Conservation (phyloP, 495 filamentous ascomycete species). For the Penicillium canariense region DNA sequence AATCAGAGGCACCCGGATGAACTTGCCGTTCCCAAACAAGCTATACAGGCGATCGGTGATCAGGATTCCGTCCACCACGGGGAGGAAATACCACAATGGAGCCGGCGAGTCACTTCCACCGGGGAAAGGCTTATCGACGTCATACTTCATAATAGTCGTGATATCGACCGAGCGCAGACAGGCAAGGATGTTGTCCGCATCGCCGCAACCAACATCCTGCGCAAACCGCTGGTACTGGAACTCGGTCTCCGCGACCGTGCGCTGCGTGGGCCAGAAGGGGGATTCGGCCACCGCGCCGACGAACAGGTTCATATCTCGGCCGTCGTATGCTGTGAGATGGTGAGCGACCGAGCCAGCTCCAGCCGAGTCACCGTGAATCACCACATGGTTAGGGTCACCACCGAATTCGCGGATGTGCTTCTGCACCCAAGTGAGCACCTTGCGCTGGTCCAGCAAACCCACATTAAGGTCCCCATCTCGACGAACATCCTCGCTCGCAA, state of each 20-base stretch:
- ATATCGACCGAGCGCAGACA: slow-evolving; percentile 55
- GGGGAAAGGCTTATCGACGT: slow-evolving; percentile 51
- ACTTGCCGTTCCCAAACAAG: slow-evolving; percentile 50
- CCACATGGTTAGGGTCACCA: slow-evolving; percentile 64
- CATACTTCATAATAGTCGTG: slow-evolving; percentile 47
- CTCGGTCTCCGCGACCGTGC: slow-evolving; percentile 57
- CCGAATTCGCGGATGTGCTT: slow-evolving; percentile 60
- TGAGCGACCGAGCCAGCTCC: slow-evolving; percentile 63
- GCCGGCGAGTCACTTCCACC: slow-evolving; percentile 38
- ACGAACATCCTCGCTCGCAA: slow-evolving; percentile 58
- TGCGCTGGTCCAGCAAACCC: slow-evolving; percentile 66
- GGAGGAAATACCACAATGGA: slow-evolving; percentile 47
- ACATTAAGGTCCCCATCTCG: slow-evolving; percentile 52
- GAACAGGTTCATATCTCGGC: slow-evolving; percentile 52
- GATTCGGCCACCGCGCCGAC: slow-evolving; percentile 59
- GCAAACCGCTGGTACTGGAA: slow-evolving; percentile 60
- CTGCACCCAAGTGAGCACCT: slow-evolving; percentile 62
- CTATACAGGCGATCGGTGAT: slow-evolving; percentile 54
- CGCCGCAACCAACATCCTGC: slow-evolving; percentile 47
- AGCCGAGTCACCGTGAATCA: slow-evolving; percentile 66
- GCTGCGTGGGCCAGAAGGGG: slow-evolving; percentile 58
- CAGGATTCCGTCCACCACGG: slow-evolving; percentile 56
- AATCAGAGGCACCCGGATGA: slow-evolving; percentile 61
- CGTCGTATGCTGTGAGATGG: slow-evolving; percentile 61
- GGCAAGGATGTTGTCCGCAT: slow-evolving; percentile 39